Evolutionary conservation across 225 moss, liverwort and hornwort genomes (phyloP), one percentile per base, ranked within the genome.

Genomic region (Pseudisothecium myosuroides): DNA sequence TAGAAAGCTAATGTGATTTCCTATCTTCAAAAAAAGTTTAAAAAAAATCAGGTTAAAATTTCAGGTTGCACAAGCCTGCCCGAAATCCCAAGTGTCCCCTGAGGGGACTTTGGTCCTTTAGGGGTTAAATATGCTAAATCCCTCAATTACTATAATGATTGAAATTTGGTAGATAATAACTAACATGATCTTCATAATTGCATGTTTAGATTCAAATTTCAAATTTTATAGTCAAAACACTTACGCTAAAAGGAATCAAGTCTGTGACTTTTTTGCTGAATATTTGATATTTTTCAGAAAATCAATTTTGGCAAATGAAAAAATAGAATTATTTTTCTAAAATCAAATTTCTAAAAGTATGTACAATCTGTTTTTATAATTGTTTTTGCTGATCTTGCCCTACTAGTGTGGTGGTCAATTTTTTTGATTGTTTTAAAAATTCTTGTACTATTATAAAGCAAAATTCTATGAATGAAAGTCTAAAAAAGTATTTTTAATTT

Each of bases 221-320:
- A 78, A 76, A 36, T 76, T 34, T 52, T 5, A 13, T 50, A 20
- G 21, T 76, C 34, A 21, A 50, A 34, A 21, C 2, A 50, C 21
- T 34, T 52, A 47, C 5, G 4, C 8, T 76, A 50, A 24, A 47
- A 34, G 2, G 32, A 76, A 12, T 50, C 8, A 34, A 21, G 12
- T 31, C 4, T 34, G 13, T 21, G 8, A 43, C 8, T 76, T 36
- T 0, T 52, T 0, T 52, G 0, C 1, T 0, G 1, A 76, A 21
- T 52, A 22, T 22, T 76, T 52, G 5, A 36, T 34, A 22, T 22
- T 76, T 50, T 76, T 7, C 0, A 6, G 2, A 22, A 76, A 52
- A 34, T 20, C 22, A 21, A 0, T 2, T 50, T 50, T 8, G 12
- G 2, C 0, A 76, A 1, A 52, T 14, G 17, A 34, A 34, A 32